These are phyloP conservation scores for Domatiomyces globalis DNA, from an alignment of 2,329 filamentous ascomycete genomes.

Conservation along the genomic window DNA sequence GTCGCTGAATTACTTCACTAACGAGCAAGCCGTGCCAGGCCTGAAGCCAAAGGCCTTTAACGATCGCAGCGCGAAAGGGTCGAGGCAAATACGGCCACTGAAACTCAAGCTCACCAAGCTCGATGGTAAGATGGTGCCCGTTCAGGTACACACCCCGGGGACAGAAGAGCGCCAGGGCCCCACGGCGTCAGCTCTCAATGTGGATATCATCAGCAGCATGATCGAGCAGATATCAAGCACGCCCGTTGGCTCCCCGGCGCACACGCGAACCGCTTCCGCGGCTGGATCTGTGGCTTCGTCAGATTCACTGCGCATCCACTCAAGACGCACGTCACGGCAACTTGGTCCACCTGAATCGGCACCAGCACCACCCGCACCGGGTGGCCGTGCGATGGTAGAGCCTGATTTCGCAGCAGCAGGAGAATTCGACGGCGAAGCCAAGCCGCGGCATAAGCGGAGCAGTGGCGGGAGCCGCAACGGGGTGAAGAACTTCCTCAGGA, in stretches of 20 bases:
- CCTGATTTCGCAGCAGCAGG: conserved; percentile 15
- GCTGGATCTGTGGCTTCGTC: conserved; percentile 8
- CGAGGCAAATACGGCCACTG: conserved; percentile 9
- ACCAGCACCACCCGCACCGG: conserved; percentile 14
- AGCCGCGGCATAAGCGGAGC: conserved; percentile 8
- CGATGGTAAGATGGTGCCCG: conserved; percentile 13
- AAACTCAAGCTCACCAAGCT: conserved; percentile 11
- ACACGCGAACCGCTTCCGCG: not conserved
- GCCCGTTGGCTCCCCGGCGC: conserved; percentile 11
- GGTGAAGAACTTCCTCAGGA: conserved; percentile 26
- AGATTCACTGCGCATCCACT: conserved; percentile 11
- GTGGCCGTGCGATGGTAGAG: conserved; percentile 16
- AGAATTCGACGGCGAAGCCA: conserved; percentile 14
- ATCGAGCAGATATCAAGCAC: conserved; percentile 15
- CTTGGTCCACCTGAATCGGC: conserved; percentile 10
- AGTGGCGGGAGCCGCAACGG: conserved; percentile 9
- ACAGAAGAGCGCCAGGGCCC: not conserved
- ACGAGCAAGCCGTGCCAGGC: conserved; percentile 5
- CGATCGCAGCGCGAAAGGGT: conserved; percentile 2
- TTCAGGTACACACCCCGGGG: conserved; percentile 4
- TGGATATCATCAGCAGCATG: conserved; percentile 10
- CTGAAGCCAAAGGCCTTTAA: conserved; percentile 10
- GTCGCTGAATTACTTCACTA: conserved; percentile 1
- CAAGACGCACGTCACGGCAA: conserved; percentile 8
- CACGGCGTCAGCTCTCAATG: conserved; percentile 2